Evolutionary conservation across 2,329 filamentous ascomycete genomes (phyloP).

Genomic region (Xylariaceae sp.): DNA sequence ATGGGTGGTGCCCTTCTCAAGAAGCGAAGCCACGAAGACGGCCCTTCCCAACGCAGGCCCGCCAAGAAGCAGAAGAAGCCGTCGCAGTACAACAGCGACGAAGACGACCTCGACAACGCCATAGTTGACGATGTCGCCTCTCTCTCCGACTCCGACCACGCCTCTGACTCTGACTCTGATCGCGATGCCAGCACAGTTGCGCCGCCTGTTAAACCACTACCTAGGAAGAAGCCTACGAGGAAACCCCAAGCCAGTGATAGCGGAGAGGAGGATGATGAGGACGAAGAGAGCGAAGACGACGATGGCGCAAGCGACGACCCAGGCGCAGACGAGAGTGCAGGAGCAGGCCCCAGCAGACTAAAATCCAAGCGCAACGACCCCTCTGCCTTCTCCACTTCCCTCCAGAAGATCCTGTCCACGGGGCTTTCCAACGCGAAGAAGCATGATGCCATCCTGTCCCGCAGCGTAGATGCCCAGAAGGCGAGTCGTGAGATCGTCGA

Average conservation of each 20-base stretch:
- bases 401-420: slow-evolving; percentile 86
- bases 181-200: not conserved
- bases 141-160: slow-evolving; percentile 24
- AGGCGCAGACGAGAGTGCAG: slow-evolving; percentile 26
- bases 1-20: slow-evolving; percentile 26
- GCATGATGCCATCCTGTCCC: slow-evolving; percentile 84
- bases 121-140: slow-evolving; percentile 46
- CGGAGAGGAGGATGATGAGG: slow-evolving; percentile 21
- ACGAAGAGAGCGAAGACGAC: slow-evolving; percentile 18
- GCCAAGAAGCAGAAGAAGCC: slow-evolving; percentile 50
- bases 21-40: slow-evolving; percentile 28
- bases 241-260: slow-evolving; percentile 17
- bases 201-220: slow-evolving; percentile 18
- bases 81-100: slow-evolving; percentile 50
- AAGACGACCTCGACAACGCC: slow-evolving; percentile 55
- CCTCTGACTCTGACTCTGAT: slow-evolving; percentile 36
- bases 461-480: slow-evolving; percentile 70
- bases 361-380: slow-evolving; percentile 91
- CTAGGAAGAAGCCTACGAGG: not conserved
- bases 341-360: slow-evolving; percentile 30
- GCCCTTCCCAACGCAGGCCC: slow-evolving; percentile 35
- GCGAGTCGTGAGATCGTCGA: slow-evolving; percentile 71
- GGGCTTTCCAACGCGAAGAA: slow-evolving; percentile 76
- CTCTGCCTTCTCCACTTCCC: slow-evolving; percentile 82
- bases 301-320: slow-evolving; percentile 24